Conservation (phyloP, 73 alveolate species). For the Stentor roeselii region DNA sequence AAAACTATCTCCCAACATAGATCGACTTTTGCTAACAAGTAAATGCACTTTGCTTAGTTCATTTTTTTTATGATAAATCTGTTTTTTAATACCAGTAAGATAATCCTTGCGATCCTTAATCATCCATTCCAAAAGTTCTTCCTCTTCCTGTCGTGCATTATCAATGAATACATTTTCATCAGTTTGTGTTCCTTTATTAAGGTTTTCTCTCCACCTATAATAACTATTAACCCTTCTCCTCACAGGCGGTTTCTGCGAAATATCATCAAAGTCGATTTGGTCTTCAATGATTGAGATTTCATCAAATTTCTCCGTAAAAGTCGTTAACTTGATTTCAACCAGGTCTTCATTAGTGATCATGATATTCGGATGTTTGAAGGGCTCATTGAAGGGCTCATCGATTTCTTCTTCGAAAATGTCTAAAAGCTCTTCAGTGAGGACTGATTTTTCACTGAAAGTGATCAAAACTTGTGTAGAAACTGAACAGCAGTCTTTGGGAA, state of each 20-base stretch:
- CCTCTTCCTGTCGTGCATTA: neutral
- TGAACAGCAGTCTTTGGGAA: neutral
- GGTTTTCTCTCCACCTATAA: neutral
- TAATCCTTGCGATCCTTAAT: neutral
- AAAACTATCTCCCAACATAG: neutral
- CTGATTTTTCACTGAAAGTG: neutral
- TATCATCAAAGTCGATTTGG: no score
- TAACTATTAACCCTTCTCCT: neutral
- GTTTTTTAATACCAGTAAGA: neutral
- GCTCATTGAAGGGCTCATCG: neutral
- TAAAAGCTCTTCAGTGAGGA: neutral
- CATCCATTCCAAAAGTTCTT: slow-evolving; percentile 16
- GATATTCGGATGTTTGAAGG: neutral
- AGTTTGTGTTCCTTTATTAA: neutral
- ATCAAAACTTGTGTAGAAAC: neutral
- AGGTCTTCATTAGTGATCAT: neutral
- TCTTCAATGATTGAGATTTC: neutral
- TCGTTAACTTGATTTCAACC: neutral
- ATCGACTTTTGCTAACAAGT: neutral
- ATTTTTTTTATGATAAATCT: neutral
- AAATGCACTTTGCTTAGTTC: neutral
- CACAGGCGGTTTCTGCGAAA: neutral
- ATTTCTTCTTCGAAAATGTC: neutral
- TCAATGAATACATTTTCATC: neutral
- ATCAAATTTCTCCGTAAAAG: neutral